These are phyloP conservation scores for Mycena filopes DNA, from an alignment of 768 basidiomycete species.

Conservation along the genomic window DNA sequence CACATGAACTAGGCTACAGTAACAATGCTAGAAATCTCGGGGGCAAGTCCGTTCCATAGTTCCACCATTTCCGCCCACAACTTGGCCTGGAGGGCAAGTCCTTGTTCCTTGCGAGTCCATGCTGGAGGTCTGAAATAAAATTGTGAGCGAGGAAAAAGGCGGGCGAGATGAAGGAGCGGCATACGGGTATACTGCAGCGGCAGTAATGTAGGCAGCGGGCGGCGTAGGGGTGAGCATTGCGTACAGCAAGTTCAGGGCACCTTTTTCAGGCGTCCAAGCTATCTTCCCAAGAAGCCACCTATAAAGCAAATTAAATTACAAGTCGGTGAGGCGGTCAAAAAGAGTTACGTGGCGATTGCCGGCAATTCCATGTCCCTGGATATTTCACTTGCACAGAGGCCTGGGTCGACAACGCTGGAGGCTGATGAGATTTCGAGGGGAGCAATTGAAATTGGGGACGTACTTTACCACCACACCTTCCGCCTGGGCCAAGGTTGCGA, in stretches of 20 bases:
- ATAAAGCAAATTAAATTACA: neutral
- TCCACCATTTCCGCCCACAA: no score
- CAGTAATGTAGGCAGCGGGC: constrained; percentile 13
- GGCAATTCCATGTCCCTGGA: constrained; percentile 2
- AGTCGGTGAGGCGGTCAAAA: neutral
- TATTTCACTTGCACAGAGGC: constrained; percentile 11
- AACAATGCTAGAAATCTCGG: no score
- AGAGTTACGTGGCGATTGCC: neutral
- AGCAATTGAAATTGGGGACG: no score
- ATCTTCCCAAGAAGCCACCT: neutral
- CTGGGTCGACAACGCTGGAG: constrained; percentile 21
- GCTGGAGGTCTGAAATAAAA: no score
- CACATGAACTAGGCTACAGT: neutral
- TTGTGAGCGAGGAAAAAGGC: no score
- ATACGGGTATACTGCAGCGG: neutral
- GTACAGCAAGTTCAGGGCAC: constrained; percentile 18
- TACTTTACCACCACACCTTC: constrained; percentile 3
- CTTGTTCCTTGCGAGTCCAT: no score
- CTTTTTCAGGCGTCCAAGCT: constrained; percentile 10
- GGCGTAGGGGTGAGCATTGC: constrained; percentile 13
- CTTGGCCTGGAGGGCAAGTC: no score
- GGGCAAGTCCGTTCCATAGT: no score
- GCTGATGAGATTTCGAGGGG: neutral
- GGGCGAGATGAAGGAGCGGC: no score
- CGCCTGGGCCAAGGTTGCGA: neutral